Conservation (phyloP, 106 monocot species). For the Narthecium ossifragum region DNA sequence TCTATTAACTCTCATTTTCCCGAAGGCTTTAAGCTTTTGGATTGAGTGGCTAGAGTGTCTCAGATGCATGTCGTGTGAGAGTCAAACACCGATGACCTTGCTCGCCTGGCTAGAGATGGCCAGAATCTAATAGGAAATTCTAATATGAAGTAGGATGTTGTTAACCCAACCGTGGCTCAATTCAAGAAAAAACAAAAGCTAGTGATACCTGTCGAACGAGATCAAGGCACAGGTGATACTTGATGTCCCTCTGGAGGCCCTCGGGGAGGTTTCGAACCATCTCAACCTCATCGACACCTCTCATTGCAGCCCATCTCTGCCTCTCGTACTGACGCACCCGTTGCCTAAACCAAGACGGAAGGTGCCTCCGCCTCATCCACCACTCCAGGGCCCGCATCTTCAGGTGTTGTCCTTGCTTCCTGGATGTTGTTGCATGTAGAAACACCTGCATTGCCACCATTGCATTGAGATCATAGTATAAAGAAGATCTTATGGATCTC, state of each 20-base stretch:
- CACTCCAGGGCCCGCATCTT: slow-evolving; percentile 84
- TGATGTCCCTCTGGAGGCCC: slow-evolving; percentile 76
- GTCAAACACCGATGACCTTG: neutral
- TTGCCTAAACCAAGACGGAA: slow-evolving; percentile 62
- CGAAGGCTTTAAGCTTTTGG: no score
- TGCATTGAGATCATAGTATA: neutral
- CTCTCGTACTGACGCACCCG: slow-evolving; percentile 76
- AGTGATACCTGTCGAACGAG: slow-evolving; percentile 60
- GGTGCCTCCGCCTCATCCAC: slow-evolving; percentile 93
- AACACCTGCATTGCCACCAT: slow-evolving; percentile 40
- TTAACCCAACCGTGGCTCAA: neutral
- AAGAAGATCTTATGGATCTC: neutral
- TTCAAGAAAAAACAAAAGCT: neutral
- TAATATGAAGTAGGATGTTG: no score
- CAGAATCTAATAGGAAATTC: no score
- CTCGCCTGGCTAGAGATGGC: no score
- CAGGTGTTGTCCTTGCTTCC: slow-evolving; percentile 77
- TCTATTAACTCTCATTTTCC: no score
- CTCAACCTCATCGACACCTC: slow-evolving; percentile 87
- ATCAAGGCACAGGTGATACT: slow-evolving; percentile 71
- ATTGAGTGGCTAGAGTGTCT: neutral
- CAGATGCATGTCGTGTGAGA: neutral
- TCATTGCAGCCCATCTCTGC: slow-evolving; percentile 65
- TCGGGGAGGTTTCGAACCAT: slow-evolving; percentile 66
- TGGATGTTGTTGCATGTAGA: slow-evolving; percentile 72